Base-by-base conservation (phyloP, 345 rosid species). In the Eucalyptus camaldulensis region DNA sequence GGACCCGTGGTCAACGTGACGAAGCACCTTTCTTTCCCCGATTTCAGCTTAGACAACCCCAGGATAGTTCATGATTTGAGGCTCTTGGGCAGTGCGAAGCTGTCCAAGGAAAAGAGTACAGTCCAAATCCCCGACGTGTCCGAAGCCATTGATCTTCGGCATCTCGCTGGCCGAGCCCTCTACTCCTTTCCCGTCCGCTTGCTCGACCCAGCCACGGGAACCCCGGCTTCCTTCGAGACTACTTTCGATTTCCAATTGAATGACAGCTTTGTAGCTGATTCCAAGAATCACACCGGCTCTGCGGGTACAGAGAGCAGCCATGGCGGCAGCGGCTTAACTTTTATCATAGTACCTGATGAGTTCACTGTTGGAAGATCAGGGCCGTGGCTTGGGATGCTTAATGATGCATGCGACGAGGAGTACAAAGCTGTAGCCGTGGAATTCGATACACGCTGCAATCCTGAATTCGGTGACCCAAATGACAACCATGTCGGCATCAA, bases 401-500 rank as follows among this genome's bases (percentile, higher is more conserved):
- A 93, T 33, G 95, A 94, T 88, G 96, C 95, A 31, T 94, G 94
- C 62, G 90, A 92, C 49, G 94, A 94, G 16, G 87, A 91, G 80
- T 93, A 92, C 88, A 94, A 93, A 85, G 94, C 92, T n/a, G 88
- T 93, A 22, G 94, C 93, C 14, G 50, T 94, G 12, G 93, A 94
- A 44, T 93, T 93, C 60, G 95, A 94, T 43, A 91, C 94, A 21
- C 86, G 88, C 15, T 88, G 60, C 47, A 93, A 93, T 88, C 93
- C 92, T 3, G 93, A 94, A 87, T 92, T 94, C 3, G 94, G 94
- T 4, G 96, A 92, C 83, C 93, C 93, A 19, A 93, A 93, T 54
- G 96, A 94, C 90, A 93, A 94, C 44, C 95, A 94, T 81, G 88
- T 94, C 8, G 96, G 96, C 5, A 91, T 94, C 69, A 92, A 94